A percentile compares a stretch with the other conserved stretches of the same genome.
Evolutionary conservation across 1,284 basidiomycete species (phyloP).

Genomic region (Cystobasidiaceae sp.): DNA sequence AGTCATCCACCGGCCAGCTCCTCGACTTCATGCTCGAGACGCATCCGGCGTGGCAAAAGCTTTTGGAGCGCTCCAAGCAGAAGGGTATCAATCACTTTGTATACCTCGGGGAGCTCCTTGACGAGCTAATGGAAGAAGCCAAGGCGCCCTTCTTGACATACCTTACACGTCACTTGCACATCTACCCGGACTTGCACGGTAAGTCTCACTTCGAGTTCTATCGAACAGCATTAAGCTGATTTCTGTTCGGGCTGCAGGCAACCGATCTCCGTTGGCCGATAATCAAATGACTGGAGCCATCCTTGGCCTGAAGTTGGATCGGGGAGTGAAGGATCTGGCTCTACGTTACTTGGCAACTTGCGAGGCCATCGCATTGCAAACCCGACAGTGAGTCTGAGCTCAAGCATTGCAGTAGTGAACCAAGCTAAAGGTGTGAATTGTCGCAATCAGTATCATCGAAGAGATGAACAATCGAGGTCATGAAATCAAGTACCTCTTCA

Average conservation of each 20-base stretch:
- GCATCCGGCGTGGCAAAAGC: conserved; percentile 72
- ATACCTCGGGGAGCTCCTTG: conserved; percentile 71
- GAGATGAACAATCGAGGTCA: conserved; percentile 85
- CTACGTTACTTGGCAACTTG: conserved; percentile 86
- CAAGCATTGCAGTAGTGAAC: too few relatives aligned
- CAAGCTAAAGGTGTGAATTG: too few relatives aligned
- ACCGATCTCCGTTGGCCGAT: conserved; percentile 93
- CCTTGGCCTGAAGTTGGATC: conserved; percentile 76
- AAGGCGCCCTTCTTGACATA: conserved; percentile 53
- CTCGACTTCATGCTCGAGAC: conserved; percentile 85
- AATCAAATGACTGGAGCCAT: conserved; percentile 87
- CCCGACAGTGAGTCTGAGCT: conserved; percentile 15
- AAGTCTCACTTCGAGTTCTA: background rate
- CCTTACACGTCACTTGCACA: conserved; percentile 80
- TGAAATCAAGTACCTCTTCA: conserved; percentile 76
- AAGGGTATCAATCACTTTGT: conserved; percentile 49
- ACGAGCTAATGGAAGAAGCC: conserved; percentile 59
- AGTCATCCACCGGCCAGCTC: conserved; percentile 90
- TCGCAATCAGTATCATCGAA: conserved; percentile 91
- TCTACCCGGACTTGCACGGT: conserved; percentile 82
- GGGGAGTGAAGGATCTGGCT: conserved; percentile 72
- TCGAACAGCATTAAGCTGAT: background rate
- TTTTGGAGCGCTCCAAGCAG: conserved; percentile 56
- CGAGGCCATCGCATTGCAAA: conserved; percentile 69
- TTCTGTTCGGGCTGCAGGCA: conserved; percentile 56